phyloP scores from a whole-genome alignment of 768 basidiomycete genomes.

The Trichaptum fuscoviolaceum region DNA sequence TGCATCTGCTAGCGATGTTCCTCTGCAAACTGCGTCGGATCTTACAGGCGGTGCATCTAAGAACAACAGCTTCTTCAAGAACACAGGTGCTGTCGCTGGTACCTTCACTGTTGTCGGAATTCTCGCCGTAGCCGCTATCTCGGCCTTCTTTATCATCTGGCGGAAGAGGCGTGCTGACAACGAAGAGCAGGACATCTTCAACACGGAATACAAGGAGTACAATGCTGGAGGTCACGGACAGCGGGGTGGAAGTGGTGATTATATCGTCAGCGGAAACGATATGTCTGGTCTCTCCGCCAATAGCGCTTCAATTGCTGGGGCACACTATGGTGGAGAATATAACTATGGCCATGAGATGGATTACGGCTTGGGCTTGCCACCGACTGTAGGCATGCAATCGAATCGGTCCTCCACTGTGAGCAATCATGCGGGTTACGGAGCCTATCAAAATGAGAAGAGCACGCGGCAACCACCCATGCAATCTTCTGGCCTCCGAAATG shows the following conservation, averaged over 20 bases:
- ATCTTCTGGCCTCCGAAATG: slow-evolving; percentile 1
- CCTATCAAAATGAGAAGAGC: neutral
- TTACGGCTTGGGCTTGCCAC: neutral
- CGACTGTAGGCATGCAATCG: neutral
- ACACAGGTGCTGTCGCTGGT: slow-evolving; percentile 13
- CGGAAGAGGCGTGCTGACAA: neutral
- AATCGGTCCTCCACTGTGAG: neutral
- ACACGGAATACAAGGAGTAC: slow-evolving; percentile 1
- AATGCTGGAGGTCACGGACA: neutral
- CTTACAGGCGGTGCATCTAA: neutral
- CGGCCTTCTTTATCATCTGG: slow-evolving; percentile 8
- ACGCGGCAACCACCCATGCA: neutral
- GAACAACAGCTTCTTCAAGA: slow-evolving; percentile 11
- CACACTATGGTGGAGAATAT: neutral
- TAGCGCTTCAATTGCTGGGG: neutral
- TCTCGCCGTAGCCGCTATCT: slow-evolving; percentile 3
- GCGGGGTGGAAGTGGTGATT: neutral
- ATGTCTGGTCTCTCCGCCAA: neutral
- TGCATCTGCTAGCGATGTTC: neutral
- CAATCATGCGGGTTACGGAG: slow-evolving; percentile 1
- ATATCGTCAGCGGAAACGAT: neutral
- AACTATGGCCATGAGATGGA: neutral
- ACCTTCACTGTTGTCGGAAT: slow-evolving; percentile 13
- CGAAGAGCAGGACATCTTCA: slow-evolving; percentile 3
- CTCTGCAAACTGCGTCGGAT: neutral